Evolutionary conservation across 2,329 filamentous ascomycete species (phyloP), one percentile per base, ranked within the genome.

Genomic region (Penicillium olsonii): DNA sequence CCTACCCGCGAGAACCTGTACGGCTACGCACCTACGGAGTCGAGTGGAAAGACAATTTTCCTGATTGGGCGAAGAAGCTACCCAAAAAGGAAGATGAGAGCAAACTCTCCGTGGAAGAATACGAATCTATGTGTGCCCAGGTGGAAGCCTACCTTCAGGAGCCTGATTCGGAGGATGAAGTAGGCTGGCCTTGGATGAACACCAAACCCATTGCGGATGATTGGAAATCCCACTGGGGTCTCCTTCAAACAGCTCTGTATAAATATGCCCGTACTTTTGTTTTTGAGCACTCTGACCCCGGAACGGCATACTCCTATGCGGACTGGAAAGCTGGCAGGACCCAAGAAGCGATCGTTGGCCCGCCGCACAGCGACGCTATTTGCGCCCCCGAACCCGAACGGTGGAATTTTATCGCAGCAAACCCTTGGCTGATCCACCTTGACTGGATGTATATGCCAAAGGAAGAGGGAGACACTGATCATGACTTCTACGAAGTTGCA

Each of bases 211-310:
- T 53, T 11, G 35, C 31, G 8, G 37, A 40, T 14, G 37, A 40
- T 18, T 52, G 50, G 48, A 39, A 52, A 37, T 19, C 7, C 37
- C 22, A n/a, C 9, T 40, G 37, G 37, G 37, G 37, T n/a, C 15
- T 40, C 11, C 37, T 40, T 27, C 22, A 20, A 29, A 44, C 41
- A 12, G 37, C 43, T 33, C 34, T 40, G 31, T 37, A 29, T n/a
- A 52, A 52, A 22, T 52, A 52, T 52, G 34, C 20, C n/a, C 14
- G 22, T 15, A 40, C 20, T 6, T 40, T 40, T 15, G 22, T 27
- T 24, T 56, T 56, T 33, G 26, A 51, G 19, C 53, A 56, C 35
- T 48, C 53, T 11, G 53, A 54, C 22, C 51, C 53, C 7, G 53
- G 47, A 38, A 45, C 37, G 4, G 27, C 44, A 11, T 54, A 48